phyloP scores from a whole-genome alignment of 2,329 filamentous ascomycete genomes.

The Sporothrix pallida region DNA sequence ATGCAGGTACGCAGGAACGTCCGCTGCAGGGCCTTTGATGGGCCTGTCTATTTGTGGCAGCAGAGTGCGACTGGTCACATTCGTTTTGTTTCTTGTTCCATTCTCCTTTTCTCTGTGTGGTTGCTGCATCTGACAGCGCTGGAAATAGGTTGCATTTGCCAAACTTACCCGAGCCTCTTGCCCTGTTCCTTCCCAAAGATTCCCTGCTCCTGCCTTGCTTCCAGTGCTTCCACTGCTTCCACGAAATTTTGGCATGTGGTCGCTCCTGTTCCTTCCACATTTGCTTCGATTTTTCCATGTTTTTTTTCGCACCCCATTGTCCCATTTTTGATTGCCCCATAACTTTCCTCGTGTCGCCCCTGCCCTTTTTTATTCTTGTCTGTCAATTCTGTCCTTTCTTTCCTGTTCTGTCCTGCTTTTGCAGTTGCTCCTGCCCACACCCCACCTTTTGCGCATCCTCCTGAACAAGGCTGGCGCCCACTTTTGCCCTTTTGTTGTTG shows the following conservation, averaged over 20 bases:
- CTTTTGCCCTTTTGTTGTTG: neutral
- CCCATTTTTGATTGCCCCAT: neutral
- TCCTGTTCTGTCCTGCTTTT: conserved; percentile 1
- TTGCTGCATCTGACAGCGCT: neutral
- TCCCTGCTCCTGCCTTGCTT: neutral
- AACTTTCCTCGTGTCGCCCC: conserved; percentile 22
- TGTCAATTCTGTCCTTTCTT: no score
- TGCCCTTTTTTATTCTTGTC: neutral
- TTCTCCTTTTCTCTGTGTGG: neutral
- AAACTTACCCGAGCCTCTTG: neutral
- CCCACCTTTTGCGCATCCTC: neutral
- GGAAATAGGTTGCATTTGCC: neutral
- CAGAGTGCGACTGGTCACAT: conserved; percentile 21
- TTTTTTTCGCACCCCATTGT: neutral
- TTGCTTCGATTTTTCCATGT: neutral
- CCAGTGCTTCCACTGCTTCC: neutral
- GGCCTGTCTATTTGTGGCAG: conserved; percentile 11
- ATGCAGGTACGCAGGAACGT: conserved; percentile 25
- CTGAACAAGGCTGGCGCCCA: conserved; percentile 32
- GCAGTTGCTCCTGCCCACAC: neutral
- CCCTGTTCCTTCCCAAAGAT: neutral
- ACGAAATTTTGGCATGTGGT: neutral
- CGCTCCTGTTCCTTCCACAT: conserved; percentile 1
- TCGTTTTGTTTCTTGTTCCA: conserved; percentile 14
- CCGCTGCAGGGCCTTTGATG: neutral